Base-by-base conservation (phyloP, 164 flowering plant species). In the Magnolia sinica region DNA sequence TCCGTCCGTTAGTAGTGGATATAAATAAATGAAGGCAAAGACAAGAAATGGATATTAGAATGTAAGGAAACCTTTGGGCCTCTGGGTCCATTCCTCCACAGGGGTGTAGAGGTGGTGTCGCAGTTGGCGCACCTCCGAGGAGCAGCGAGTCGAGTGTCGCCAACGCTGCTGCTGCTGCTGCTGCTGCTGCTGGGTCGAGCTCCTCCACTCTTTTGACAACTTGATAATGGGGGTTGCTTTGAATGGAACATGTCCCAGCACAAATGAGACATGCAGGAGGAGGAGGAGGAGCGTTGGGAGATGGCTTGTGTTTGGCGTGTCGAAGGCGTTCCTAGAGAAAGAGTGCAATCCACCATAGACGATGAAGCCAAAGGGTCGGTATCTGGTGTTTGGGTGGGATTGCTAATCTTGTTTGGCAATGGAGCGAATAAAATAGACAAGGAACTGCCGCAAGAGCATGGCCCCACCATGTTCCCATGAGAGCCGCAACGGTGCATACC, bases 41-140 rank as follows among this genome's bases (percentile, higher is more conserved):
- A 68, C 31, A 68, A n/a, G 27, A 69, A 50, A 22, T 23, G 27
- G 19, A 58, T 19, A 14, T 37, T 58, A 19, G 63, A 13, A 13
- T 58, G 63, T 13, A 58, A 20, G 22, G n/a, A 14, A 7, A 91
- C 98, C 97, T 96, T 96, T 0, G 98, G 99, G 74, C 99, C 99
- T 79, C 93, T 82, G 0, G 99, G 99, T 18, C 99, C 99, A 70
- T 96, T 96, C 22, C 99, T 84, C 99, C 99, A 96, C 3, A 96
- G 95, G 0, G 99, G 99, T 5, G 99, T 96, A 10, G 99, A 93
- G 29, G 99, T 96, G 73, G 99, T 94, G 85, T 94, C 99, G 72
- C 99, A 96, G 81, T 93, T 96, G 75, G 99, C 96, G 68, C 99
- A 96, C 3, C 99, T 88, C 31, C 99, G 93, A 37, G 45, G 45